Evolutionary conservation across 768 basidiomycete genomes (phyloP).

Genomic region (Russula sp.): DNA sequence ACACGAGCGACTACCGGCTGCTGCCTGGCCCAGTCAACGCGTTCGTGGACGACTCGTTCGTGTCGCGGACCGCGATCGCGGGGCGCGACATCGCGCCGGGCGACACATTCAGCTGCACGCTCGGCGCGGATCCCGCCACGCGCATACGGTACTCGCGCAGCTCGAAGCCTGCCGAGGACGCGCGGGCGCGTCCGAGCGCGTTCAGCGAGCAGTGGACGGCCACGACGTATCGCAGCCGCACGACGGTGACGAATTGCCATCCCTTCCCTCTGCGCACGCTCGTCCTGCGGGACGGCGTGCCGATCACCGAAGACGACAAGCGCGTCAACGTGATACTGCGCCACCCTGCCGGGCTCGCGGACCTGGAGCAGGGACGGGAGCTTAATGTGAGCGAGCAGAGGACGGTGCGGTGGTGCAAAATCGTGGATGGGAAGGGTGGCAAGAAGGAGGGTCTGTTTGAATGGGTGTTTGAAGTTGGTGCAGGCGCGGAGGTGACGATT

Average conservation of each 20-base stretch:
- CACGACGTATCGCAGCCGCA: constrained; percentile 37
- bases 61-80: no score
- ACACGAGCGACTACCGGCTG: no score
- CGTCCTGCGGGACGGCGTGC: constrained; percentile 29
- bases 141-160: no score
- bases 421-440: constrained; percentile 41
- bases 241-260: constrained; percentile 44
- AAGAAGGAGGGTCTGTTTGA: constrained; percentile 53
- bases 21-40: no score
- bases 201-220: constrained; percentile 43
- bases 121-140: no score
- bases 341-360: constrained; percentile 43
- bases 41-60: no score
- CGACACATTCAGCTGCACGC: no score
- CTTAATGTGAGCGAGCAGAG: constrained; percentile 28
- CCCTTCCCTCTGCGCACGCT: constrained; percentile 39
- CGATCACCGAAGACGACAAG: constrained; percentile 36
- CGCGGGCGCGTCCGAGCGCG: constrained; percentile 28
- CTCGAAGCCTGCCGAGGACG: no score
- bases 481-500: constrained; percentile 39
- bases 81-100: no score
- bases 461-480: constrained; percentile 44
- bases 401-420: constrained; percentile 32
- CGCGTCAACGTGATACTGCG: constrained; percentile 41
- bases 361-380: constrained; percentile 37